These are phyloP conservation scores for Flagelloscypha sp. DNA, from an alignment of 768 basidiomycete genomes.

Conservation along the genomic window DNA sequence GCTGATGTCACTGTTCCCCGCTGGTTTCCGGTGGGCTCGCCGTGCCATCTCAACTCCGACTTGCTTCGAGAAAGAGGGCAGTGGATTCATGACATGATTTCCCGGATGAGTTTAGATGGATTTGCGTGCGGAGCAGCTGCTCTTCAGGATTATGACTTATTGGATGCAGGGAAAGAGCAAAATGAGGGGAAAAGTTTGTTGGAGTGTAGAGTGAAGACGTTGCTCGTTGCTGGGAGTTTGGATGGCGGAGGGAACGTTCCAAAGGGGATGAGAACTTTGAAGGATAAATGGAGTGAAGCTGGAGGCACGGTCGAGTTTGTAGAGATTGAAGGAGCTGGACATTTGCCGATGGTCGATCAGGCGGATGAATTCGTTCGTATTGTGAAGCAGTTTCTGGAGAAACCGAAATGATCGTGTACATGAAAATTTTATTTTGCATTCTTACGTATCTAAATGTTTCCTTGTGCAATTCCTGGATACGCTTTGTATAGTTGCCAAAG, in stretches of 20 bases:
- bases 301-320: constrained; percentile 21
- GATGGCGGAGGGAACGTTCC: constrained; percentile 43
- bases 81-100: constrained; percentile 27
- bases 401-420: constrained; percentile 45
- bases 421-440: constrained; percentile 29
- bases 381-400: constrained; percentile 22
- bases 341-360: constrained; percentile 47
- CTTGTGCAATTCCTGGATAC: constrained; percentile 38
- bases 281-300: constrained; percentile 22
- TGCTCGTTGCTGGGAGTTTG: constrained; percentile 39
- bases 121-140: constrained; percentile 40
- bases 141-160: constrained; percentile 36
- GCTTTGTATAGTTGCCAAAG: constrained; percentile 39
- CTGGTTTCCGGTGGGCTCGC: constrained; percentile 40
- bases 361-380: constrained; percentile 31
- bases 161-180: constrained; percentile 16
- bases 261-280: constrained; percentile 25
- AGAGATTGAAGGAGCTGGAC: constrained; percentile 31
- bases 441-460: constrained; percentile 26
- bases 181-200: no score
- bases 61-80: constrained; percentile 16
- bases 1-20: constrained; percentile 34
- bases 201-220: constrained; percentile 22
- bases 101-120: constrained; percentile 30
- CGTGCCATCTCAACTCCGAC: constrained; percentile 13